Conservation (phyloP, 2,329 filamentous ascomycete species). For the Juglanconis sp. region DNA sequence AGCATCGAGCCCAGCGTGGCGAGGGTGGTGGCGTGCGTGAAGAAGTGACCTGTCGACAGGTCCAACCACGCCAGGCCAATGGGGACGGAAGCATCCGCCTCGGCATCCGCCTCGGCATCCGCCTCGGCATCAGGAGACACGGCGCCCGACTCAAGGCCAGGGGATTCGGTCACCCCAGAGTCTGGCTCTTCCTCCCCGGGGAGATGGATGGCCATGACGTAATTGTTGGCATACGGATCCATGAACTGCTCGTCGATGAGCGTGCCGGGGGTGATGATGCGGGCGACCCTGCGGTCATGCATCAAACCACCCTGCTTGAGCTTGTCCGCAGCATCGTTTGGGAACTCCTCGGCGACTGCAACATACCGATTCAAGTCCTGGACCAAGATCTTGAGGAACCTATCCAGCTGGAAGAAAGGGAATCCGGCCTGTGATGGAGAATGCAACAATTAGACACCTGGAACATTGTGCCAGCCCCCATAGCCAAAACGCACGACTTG, state of each 20-base stretch:
- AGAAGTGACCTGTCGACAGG: constrained; percentile 91
- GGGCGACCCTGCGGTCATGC: constrained; percentile 80
- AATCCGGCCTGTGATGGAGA: constrained; percentile 69
- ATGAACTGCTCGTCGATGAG: constrained; percentile 97
- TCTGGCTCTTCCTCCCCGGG: constrained; percentile 4
- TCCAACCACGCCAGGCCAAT: constrained; percentile 92
- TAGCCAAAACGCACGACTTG: constrained; percentile 15
- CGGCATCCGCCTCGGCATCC: constrained; percentile 18
- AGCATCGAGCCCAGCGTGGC: constrained; percentile 74
- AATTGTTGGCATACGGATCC: constrained; percentile 91
- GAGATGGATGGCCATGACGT: constrained; percentile 76
- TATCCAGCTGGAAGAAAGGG: constrained; percentile 86
- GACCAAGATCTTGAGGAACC: constrained; percentile 88
- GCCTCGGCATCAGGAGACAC: constrained; percentile 14
- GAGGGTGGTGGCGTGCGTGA: constrained; percentile 72
- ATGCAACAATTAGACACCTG: constrained; percentile 22
- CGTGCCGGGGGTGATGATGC: constrained; percentile 90
- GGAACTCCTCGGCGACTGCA: constrained; percentile 90
- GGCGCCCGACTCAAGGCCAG: neutral
- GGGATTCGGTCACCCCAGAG: neutral
- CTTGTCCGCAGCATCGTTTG: constrained; percentile 66
- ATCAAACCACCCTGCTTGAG: constrained; percentile 73
- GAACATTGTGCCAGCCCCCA: neutral
- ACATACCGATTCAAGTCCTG: constrained; percentile 89
- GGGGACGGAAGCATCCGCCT: constrained; percentile 29